Conservation (phyloP, 345 rosid genomes). For the Stellera chamaejasme region DNA sequence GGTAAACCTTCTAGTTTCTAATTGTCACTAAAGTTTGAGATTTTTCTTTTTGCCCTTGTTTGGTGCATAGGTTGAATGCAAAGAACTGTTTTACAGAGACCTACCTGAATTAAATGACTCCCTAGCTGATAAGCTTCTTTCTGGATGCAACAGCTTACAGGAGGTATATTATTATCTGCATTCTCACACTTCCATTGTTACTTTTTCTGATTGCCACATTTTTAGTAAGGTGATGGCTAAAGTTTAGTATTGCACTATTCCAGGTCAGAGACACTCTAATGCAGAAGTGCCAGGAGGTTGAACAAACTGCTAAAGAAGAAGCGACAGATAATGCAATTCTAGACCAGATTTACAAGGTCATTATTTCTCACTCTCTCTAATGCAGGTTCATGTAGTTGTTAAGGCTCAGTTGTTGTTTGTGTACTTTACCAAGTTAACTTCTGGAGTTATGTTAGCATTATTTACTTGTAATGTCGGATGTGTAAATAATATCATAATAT, state of each 20-base stretch:
- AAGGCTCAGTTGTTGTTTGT: too few species aligned
- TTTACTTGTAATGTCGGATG: too few species aligned
- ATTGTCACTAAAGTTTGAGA: neutral
- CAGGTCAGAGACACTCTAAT: conserved; percentile 69
- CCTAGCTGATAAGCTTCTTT: conserved; percentile 73
- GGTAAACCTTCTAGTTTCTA: neutral
- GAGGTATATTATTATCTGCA: conserved; percentile 35
- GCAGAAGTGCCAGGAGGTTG: conserved; percentile 70
- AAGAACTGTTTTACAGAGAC: conserved; percentile 79
- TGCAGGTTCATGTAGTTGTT: too few species aligned
- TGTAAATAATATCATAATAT: too few species aligned
- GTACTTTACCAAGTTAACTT: too few species aligned
- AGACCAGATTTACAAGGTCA: conserved; percentile 79
- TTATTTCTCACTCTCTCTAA: conserved; percentile 2
- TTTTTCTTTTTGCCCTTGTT: neutral
- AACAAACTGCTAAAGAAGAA: conserved; percentile 72
- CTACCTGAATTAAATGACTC: conserved; percentile 73
- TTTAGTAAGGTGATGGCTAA: neutral
- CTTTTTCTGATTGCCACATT: neutral
- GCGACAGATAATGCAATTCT: conserved; percentile 93
- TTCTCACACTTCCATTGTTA: conserved; percentile 4
- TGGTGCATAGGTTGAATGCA: conserved; percentile 61
- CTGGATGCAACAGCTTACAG: conserved; percentile 71
- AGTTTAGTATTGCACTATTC: conserved; percentile 16
- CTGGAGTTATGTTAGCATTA: too few species aligned